phyloP scores from a whole-genome alignment of 495 filamentous ascomycete species.

The Chlorociboria aeruginascens region DNA sequence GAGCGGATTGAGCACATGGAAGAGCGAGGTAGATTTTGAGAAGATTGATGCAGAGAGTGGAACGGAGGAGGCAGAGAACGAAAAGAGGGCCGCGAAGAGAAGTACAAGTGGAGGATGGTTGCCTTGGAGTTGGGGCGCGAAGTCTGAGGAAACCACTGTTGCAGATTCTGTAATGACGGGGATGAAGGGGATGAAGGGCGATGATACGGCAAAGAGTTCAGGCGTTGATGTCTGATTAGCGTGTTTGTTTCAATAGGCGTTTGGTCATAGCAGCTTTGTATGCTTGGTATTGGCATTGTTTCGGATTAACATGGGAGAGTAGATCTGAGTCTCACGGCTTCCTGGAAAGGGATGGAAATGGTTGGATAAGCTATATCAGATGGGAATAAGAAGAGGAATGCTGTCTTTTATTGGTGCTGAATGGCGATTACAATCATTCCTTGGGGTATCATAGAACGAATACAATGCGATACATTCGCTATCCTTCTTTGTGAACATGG shows the following conservation, averaged over 20 bases:
- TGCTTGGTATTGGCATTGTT: neutral
- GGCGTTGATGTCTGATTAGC: conserved; percentile 10
- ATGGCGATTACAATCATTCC: neutral
- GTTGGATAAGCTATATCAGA: neutral
- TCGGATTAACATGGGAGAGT: neutral
- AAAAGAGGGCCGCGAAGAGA: conserved; percentile 16
- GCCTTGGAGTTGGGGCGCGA: conserved; percentile 44
- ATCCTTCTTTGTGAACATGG: no score
- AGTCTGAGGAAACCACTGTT: neutral
- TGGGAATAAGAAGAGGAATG: neutral
- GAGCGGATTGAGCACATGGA: conserved; percentile 25
- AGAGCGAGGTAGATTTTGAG: conserved; percentile 61
- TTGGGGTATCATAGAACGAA: no score
- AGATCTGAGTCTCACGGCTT: conserved; percentile 2
- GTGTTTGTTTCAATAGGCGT: neutral
- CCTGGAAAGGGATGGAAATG: no score
- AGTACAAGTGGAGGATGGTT: conserved; percentile 38
- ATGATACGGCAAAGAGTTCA: conserved; percentile 14
- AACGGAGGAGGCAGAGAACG: conserved; percentile 30
- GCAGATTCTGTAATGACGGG: conserved; percentile 8
- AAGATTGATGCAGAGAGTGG: conserved; percentile 65
- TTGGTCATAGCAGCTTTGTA: neutral
- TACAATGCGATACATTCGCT: no score
- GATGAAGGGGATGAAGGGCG: neutral
- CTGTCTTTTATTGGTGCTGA: neutral